phyloP scores from a whole-genome alignment of 495 filamentous ascomycete genomes.

The Tuber umbilicatum region DNA sequence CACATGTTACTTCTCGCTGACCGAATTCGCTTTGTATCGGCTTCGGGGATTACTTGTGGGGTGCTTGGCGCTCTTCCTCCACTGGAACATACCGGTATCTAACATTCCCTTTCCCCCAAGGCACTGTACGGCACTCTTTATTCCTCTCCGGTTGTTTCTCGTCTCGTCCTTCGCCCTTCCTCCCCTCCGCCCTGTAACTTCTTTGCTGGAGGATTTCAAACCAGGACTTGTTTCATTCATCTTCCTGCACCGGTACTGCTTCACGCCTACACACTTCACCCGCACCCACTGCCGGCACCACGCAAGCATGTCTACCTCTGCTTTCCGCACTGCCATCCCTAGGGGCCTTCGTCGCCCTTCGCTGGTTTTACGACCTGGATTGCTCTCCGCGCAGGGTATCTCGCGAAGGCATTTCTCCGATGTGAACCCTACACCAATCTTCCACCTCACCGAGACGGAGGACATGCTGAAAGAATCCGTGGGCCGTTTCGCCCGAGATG shows the following conservation, averaged over 20 bases:
- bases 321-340: slow-evolving; percentile 20
- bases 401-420: slow-evolving; percentile 33
- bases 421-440: slow-evolving; percentile 75
- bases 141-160: neutral
- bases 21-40: slow-evolving; percentile 25
- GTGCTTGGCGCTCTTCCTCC: slow-evolving; percentile 22
- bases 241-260: neutral
- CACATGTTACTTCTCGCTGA: slow-evolving; percentile 15
- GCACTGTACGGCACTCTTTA: neutral
- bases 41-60: slow-evolving; percentile 23
- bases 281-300: neutral
- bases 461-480: slow-evolving; percentile 81
- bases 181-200: neutral
- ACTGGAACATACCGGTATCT: neutral
- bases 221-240: neutral
- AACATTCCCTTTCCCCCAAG: neutral
- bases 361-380: slow-evolving; percentile 8
- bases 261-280: neutral
- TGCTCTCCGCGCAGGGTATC: slow-evolving; percentile 15
- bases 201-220: neutral
- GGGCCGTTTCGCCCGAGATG: slow-evolving; percentile 79
- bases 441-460: slow-evolving; percentile 86
- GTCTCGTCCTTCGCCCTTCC: neutral
- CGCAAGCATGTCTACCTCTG: slow-evolving; percentile 15
- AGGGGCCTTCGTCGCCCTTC: slow-evolving; percentile 19